Evolutionary conservation across 805 yeast genomes (phyloP).

Genomic region (Schwanniomyces vanrijiae): DNA sequence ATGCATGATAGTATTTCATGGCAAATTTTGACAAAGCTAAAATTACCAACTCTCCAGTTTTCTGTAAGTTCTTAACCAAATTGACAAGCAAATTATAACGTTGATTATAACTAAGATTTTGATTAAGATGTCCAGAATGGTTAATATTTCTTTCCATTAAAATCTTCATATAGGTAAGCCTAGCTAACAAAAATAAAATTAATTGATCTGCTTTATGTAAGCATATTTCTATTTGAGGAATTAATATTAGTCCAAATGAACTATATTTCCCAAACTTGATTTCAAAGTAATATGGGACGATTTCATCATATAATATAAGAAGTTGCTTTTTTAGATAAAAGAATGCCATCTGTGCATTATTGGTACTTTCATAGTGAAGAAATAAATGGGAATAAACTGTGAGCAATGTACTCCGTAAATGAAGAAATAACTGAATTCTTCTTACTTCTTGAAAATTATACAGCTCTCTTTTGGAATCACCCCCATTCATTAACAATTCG

Average conservation of each 20-base stretch:
- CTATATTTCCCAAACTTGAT: slow-evolving; percentile 6
- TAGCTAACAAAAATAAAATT: slow-evolving; percentile 6
- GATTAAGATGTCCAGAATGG: slow-evolving; percentile 8
- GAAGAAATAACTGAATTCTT: slow-evolving; percentile 10
- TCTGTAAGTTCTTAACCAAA: slow-evolving; percentile 7
- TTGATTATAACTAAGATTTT: slow-evolving; percentile 8
- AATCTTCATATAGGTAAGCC: slow-evolving; percentile 4
- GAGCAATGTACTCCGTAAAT: slow-evolving; percentile 10
- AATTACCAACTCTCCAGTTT: slow-evolving; percentile 10
- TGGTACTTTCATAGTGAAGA: slow-evolving; percentile 29
- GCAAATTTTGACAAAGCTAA: slow-evolving; percentile 42
- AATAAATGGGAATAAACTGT: slow-evolving; percentile 33
- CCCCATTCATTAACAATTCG: slow-evolving; percentile 1
- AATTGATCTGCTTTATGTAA: slow-evolving; percentile 38
- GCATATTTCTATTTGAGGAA: slow-evolving; percentile 31
- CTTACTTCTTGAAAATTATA: slow-evolving; percentile 4
- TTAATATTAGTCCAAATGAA: slow-evolving; percentile 26
- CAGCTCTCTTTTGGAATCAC: background rate
- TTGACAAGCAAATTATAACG: slow-evolving; percentile 6
- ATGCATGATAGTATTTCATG: slow-evolving; percentile 59
- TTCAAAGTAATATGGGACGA: slow-evolving; percentile 23
- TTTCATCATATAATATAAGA: slow-evolving; percentile 18
- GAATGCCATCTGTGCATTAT: slow-evolving; percentile 29
- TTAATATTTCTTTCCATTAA: slow-evolving; percentile 11
- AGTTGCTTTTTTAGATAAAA: slow-evolving; percentile 30